A percentile compares a stretch with the other conserved stretches of the same genome.
Conservation (phyloP, 164 flowering plant genomes). For the Kingdonia uniflora region DNA sequence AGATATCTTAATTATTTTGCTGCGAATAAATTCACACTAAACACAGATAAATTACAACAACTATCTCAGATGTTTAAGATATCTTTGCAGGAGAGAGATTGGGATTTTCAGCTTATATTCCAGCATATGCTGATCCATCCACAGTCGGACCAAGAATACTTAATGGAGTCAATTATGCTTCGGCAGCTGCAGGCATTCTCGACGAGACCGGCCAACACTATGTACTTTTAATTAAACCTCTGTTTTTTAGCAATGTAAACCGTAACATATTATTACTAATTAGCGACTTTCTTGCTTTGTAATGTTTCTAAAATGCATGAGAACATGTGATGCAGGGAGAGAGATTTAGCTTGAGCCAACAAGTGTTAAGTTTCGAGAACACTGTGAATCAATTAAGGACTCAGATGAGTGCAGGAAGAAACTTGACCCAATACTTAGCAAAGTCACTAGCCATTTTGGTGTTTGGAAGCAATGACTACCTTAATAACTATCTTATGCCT, state of each 20-base stretch:
- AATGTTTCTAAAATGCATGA: too few species aligned
- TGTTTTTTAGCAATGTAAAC: too few species aligned
- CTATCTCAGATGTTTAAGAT: neutral
- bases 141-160: conserved; percentile 34
- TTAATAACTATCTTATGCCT: conserved; percentile 67
- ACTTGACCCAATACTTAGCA: conserved; percentile 29
- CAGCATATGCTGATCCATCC: conserved; percentile 46
- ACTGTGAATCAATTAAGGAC: conserved; percentile 34
- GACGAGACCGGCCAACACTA: conserved; percentile 62
- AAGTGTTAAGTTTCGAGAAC: conserved; percentile 52
- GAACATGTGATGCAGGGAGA: conserved; percentile 39
- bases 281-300: too few species aligned
- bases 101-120: conserved; percentile 29
- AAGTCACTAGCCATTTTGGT: conserved; percentile 49
- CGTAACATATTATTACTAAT: too few species aligned
- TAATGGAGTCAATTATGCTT: conserved; percentile 63
- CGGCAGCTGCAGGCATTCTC: conserved; percentile 71
- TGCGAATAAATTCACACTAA: too few species aligned
- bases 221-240: too few species aligned
- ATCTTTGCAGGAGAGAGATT: conserved; percentile 31
- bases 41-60: neutral
- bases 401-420: conserved; percentile 15
- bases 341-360: conserved; percentile 46
- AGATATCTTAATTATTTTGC: too few species aligned
- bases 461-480: conserved; percentile 68